Conservation (phyloP, 768 basidiomycete species). For the Ramaria sp. region DNA sequence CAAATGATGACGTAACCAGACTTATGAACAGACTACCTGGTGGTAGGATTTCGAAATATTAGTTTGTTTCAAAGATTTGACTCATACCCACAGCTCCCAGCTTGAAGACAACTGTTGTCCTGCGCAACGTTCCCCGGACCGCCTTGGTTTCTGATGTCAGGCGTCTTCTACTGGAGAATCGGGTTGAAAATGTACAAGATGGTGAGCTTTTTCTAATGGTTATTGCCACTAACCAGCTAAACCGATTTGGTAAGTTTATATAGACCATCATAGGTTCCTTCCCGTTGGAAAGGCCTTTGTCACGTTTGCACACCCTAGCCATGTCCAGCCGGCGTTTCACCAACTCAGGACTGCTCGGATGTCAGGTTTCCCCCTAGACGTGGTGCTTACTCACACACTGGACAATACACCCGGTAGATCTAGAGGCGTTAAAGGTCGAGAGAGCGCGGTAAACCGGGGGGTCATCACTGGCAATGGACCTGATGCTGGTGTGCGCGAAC, state of each 20-base stretch:
- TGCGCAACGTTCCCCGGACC: constrained; percentile 40
- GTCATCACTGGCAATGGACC: constrained; percentile 34
- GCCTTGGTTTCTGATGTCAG: constrained; percentile 46
- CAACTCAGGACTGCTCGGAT: constrained; percentile 35
- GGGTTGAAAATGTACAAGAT: constrained; percentile 16
- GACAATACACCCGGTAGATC: constrained; percentile 11
- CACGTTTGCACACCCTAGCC: constrained; percentile 37
- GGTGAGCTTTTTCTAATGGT: constrained; percentile 12
- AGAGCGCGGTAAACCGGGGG: constrained; percentile 27
- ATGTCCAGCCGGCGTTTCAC: constrained; percentile 24
- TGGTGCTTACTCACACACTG: not conserved
- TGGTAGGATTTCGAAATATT: not conserved
- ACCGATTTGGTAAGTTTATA: constrained; percentile 30
- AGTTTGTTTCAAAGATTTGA: not conserved
- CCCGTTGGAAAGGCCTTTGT: constrained; percentile 53
- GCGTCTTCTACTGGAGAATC: constrained; percentile 25
- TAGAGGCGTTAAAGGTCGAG: constrained; percentile 32
- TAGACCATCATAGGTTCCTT: constrained; percentile 50
- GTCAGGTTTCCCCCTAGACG: constrained; percentile 26
- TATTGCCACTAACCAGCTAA: not conserved
- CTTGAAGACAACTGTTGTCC: constrained; percentile 1
- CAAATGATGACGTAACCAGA: not conserved
- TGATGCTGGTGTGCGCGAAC: constrained; percentile 37
- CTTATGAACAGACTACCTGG: not conserved
- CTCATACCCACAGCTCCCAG: not conserved